Percentiles rank a stretch among this genome's conserved stretches.
These are phyloP conservation scores for Saturnispora ahearnii DNA, from an alignment of 805 yeast genomes.

Conservation along the genomic window DNA sequence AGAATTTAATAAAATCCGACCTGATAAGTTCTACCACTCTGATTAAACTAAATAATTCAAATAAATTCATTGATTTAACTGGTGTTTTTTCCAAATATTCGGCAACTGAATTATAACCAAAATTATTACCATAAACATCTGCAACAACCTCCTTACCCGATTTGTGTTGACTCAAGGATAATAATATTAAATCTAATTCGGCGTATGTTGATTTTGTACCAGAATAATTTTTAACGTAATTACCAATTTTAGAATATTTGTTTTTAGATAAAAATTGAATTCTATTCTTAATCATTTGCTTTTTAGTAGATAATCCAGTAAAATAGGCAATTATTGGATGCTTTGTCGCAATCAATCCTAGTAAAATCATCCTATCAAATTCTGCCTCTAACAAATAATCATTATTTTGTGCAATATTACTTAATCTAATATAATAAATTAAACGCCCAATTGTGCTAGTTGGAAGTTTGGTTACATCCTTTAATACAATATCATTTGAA, in stretches of 20 bases:
- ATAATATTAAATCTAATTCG: constrained; percentile 18
- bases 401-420: constrained; percentile 10
- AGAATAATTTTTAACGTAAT: constrained; percentile 15
- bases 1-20: constrained; percentile 7
- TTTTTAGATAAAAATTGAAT: neutral
- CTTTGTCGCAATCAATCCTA: constrained; percentile 15
- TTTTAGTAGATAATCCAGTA: neutral
- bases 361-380: constrained; percentile 18
- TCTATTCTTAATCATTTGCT: neutral
- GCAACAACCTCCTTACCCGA: constrained; percentile 7
- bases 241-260: constrained; percentile 5
- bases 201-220: constrained; percentile 14
- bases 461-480: constrained; percentile 10
- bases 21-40: constrained; percentile 19
- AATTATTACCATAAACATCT: constrained; percentile 5
- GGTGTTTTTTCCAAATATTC: constrained; percentile 21
- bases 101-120: constrained; percentile 16
- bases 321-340: constrained; percentile 7
- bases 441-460: neutral
- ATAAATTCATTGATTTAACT: constrained; percentile 18
- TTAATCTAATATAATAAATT: constrained; percentile 13
- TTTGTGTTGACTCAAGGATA: constrained; percentile 8
- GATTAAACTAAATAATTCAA: constrained; percentile 20
- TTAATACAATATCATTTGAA: neutral
- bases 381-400: constrained; percentile 18